Conservation (phyloP, 73 alveolate genomes). For the Uronychia binucleata region DNA sequence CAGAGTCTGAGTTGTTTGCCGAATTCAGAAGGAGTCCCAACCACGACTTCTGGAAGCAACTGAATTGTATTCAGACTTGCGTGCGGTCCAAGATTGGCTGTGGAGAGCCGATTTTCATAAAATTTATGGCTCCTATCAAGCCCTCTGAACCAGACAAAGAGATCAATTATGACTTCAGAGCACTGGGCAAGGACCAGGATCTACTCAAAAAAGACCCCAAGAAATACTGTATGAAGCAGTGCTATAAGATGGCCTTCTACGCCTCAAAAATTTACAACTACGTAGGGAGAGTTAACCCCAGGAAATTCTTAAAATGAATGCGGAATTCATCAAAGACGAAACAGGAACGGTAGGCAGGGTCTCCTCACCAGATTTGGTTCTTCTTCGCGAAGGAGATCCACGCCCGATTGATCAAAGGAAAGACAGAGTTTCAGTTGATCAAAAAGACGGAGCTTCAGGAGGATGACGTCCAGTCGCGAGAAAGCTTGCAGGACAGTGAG, state of each 20-base stretch:
- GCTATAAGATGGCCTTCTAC: conserved; percentile 62
- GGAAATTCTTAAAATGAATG: conserved; percentile 64
- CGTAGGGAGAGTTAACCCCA: neutral
- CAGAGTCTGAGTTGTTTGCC: neutral
- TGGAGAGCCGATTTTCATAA: neutral
- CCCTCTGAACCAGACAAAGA: conserved; percentile 40
- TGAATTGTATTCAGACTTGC: neutral
- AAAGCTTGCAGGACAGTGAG: conserved; percentile 8
- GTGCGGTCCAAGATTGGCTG: neutral
- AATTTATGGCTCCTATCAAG: conserved; percentile 21
- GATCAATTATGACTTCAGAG: conserved; percentile 44
- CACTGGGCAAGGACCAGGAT: conserved; percentile 51
- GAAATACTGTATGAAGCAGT: conserved; percentile 53
- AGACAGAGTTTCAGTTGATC: neutral
- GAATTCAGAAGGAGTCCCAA: neutral
- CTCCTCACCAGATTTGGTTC: conserved; percentile 6
- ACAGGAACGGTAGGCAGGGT: conserved; percentile 16
- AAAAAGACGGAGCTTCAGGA: conserved; percentile 32
- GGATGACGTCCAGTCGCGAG: conserved; percentile 4
- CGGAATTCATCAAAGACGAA: conserved; percentile 65
- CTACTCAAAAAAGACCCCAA: conserved; percentile 14
- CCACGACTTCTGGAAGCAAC: conserved; percentile 6
- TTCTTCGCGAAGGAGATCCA: conserved; percentile 24
- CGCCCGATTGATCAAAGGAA: conserved; percentile 34
- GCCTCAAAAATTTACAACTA: conserved; percentile 34